Evolutionary conservation across 2,329 filamentous ascomycete genomes (phyloP).

Genomic region (Hirsutella thompsonii): DNA sequence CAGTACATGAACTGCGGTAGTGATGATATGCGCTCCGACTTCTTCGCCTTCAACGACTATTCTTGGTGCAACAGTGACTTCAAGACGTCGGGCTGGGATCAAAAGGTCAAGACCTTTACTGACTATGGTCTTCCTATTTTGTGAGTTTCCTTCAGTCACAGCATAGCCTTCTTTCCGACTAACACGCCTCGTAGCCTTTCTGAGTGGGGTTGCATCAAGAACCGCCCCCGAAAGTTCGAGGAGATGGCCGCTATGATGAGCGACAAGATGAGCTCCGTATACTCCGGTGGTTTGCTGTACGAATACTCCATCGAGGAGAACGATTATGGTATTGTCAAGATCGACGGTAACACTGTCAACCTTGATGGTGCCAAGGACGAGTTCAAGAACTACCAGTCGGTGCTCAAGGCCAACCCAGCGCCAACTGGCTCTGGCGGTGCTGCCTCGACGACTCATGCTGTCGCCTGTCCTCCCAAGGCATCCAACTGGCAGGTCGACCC

Average conservation of each 20-base stretch:
- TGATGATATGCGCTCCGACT: slow-evolving; percentile 74
- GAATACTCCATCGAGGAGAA: slow-evolving; percentile 78
- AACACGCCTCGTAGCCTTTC: slow-evolving; percentile 44
- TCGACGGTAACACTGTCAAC: slow-evolving; percentile 40
- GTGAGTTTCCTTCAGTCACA: slow-evolving; percentile 16
- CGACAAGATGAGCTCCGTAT: slow-evolving; percentile 71
- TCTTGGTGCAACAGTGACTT: slow-evolving; percentile 72
- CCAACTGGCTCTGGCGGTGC: slow-evolving; percentile 39
- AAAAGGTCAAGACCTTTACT: slow-evolving; percentile 79
- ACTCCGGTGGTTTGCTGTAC: slow-evolving; percentile 93
- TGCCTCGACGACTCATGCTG: slow-evolving; percentile 30
- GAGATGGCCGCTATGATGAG: slow-evolving; percentile 74
- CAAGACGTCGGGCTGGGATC: slow-evolving; percentile 62
- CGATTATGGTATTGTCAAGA: slow-evolving; percentile 66
- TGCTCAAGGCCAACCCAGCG: slow-evolving; percentile 32
- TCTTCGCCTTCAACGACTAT: slow-evolving; percentile 85
- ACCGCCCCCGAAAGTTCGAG: slow-evolving; percentile 61
- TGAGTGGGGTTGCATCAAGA: slow-evolving; percentile 82
- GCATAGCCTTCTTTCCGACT: too few relatives aligned
- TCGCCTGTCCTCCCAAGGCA: slow-evolving; percentile 36
- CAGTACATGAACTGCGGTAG: slow-evolving; percentile 88
- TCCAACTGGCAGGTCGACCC: slow-evolving; percentile 37
- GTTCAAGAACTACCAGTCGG: slow-evolving; percentile 41
- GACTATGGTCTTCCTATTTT: slow-evolving; percentile 85
- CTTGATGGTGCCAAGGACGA: slow-evolving; percentile 36